Evolutionary conservation across 208 protist species (phyloP), one percentile per base, ranked within the genome.

Genomic region (Crithidia sp.): DNA sequence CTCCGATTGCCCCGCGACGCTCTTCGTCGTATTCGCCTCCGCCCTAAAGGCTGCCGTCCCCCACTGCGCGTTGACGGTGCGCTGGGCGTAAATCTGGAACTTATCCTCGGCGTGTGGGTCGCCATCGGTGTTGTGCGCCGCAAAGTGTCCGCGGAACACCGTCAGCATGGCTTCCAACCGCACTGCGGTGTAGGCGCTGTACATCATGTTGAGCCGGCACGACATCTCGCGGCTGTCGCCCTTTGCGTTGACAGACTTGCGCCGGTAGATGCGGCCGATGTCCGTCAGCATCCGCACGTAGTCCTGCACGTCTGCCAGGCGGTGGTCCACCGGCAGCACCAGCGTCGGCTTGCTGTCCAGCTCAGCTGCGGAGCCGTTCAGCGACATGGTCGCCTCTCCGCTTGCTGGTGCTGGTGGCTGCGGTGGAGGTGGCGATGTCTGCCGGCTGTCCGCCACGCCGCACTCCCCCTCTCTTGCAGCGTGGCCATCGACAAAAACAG

Each of bases 151-250:
- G 6, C 40, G 55, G 5, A 59, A 14, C 13, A 59, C 13, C 6
- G 7, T 8, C 55, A 59, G 55, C 55, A 59, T 36, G 0, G 55
- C 55, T 19, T 59, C 17, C 55, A 59, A 19, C 5, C 55, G 55
- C 55, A 59, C 55, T 13, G 55, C 55, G 55, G 55, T 59, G 55
- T 59, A 59, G 8, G 55, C 16, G 55, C 40, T 59, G 55, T 59
- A 59, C 16, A 59, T 9, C 55, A 59, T 59, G 55, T 19, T 59
- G 8, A 59, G 55, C 5, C 28, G 16, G 19, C 16, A 17, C 8
- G 55, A 8, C 55, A 59, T 59, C 16, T 59, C 55, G 28, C 16
- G 28, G 55, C 19, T 59, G 16, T 59, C 55, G 40, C 55, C 55
- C 28, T 5, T 40, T 7, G 55, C 28, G 28, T 14, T 14, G 13